Evolutionary conservation across 805 yeast genomes (phyloP), one percentile per base, ranked within the genome.

Genomic region (Myxozyma vanderwaltii): DNA sequence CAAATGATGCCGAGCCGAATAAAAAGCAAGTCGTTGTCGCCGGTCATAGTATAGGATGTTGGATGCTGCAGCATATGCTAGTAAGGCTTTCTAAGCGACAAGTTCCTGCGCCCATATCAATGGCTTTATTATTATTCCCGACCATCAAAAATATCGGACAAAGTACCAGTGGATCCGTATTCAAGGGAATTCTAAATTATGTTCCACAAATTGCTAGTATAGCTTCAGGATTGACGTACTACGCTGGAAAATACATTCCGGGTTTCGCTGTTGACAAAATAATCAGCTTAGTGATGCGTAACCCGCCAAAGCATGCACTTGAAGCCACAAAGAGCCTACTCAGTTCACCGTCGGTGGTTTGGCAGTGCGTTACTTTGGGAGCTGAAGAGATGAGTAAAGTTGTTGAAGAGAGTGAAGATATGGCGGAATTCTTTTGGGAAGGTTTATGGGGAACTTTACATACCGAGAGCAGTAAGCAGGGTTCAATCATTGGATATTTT

Each of bases 21-120:
- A 54, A 56, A 1, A 67, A 79, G 38, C 75, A 77, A 12, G 69
- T 86, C 6, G 72, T 75, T 51, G 73, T 86, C 23, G 70, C 85
- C 65, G 86, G 89, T 21, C 95, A 88, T 69, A 86, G 92, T 0
- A 81, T 87, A 13, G 95, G 95, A 1, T 77, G 84, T 4, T 88
- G 81, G 76, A 74, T 88, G 45, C 70, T 77, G 2, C 91, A 87
- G 69, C 70, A 86, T 46, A 75, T 83, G 1, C 75, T 81, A 0
- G 67, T 72, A 24, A 56, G 65, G 31, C 55, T 68, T 7, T n/a
- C 40, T 1, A 58, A 64, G 1, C 65, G 69, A 3, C 47, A 55
- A n/a, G 65, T 65, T 1, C 61, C 67, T 19, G 64, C 74, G 29
- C 62, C 72, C 4, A 72, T 82, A 33, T 71, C 69, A 52, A 77